Conservation (phyloP, 2,329 filamentous ascomycete genomes). For the Colletotrichum tanaceti region DNA sequence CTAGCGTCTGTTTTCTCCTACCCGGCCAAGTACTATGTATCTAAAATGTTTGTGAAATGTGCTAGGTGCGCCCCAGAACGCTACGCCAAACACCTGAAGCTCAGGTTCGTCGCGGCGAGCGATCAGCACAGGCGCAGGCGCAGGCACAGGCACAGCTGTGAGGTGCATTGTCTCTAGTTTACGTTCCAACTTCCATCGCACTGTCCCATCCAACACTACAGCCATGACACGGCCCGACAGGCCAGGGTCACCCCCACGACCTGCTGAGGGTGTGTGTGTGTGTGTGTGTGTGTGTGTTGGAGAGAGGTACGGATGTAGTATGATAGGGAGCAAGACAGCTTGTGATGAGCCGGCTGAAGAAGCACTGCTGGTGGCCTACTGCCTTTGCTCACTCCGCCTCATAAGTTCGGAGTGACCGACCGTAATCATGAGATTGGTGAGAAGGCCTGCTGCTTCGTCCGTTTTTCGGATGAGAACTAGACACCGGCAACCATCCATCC, state of each 20-base stretch:
- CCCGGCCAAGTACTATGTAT: too few species aligned
- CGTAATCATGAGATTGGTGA: not conserved
- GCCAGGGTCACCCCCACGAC: slow-evolving; percentile 5
- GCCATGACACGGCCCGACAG: slow-evolving; percentile 20
- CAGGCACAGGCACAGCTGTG: not conserved
- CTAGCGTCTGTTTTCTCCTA: slow-evolving; percentile 26
- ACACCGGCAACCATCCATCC: not conserved
- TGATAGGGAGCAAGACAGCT: too few species aligned
- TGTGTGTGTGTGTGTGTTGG: too few species aligned
- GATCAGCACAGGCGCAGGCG: not conserved
- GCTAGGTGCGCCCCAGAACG: slow-evolving; percentile 32
- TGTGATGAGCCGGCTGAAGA: not conserved
- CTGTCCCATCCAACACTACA: slow-evolving; percentile 2
- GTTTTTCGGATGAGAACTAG: not conserved
- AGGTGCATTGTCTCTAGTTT: not conserved
- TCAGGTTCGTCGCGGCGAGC: slow-evolving; percentile 15
- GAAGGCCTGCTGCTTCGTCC: not conserved
- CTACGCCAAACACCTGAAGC: slow-evolving; percentile 2
- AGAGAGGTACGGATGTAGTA: not conserved
- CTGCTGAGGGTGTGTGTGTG: not conserved
- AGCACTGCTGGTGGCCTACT: not conserved
- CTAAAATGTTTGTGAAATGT: not conserved
- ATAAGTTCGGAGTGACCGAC: not conserved
- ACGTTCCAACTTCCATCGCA: not conserved
- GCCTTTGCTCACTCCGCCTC: not conserved